phyloP scores from a whole-genome alignment of 2,329 filamentous ascomycete genomes.

The Ascochyta lentis region DNA sequence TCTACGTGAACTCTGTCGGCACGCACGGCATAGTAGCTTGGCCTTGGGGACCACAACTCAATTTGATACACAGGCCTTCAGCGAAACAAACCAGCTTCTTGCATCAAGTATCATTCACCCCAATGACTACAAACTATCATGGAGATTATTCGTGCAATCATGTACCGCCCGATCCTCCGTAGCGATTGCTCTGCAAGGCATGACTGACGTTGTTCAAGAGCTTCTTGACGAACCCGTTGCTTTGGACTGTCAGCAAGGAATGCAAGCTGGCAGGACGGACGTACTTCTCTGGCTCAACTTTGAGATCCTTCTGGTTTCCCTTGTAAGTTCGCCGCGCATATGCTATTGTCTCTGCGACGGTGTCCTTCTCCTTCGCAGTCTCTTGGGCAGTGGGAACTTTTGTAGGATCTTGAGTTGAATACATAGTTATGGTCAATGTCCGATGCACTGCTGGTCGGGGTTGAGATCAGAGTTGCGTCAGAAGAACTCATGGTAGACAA shows the following conservation, averaged over 20 bases:
- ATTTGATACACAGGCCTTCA: no score
- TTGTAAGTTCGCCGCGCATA: slow-evolving; percentile 14
- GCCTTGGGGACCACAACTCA: not conserved
- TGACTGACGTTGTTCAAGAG: slow-evolving; percentile 14
- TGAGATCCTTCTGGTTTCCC: slow-evolving; percentile 3
- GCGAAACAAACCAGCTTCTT: no score
- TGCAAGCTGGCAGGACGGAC: not conserved
- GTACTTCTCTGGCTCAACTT: slow-evolving; percentile 12
- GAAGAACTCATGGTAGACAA: not conserved
- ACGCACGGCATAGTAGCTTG: not conserved
- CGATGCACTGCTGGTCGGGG: no score
- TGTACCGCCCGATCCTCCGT: not conserved
- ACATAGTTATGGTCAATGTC: not conserved
- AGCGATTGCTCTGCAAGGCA: slow-evolving; percentile 3
- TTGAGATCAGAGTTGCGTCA: no score
- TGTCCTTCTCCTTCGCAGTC: not conserved
- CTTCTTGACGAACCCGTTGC: slow-evolving; percentile 3
- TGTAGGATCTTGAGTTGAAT: not conserved
- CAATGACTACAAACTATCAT: not conserved
- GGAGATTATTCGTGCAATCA: not conserved
- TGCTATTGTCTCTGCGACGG: slow-evolving; percentile 7
- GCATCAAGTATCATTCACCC: not conserved
- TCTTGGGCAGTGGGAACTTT: not conserved
- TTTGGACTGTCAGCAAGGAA: not conserved
- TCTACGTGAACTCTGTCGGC: not conserved